phyloP scores from a whole-genome alignment of 1,284 basidiomycete genomes.

The Tetrapyrgos nigripes region DNA sequence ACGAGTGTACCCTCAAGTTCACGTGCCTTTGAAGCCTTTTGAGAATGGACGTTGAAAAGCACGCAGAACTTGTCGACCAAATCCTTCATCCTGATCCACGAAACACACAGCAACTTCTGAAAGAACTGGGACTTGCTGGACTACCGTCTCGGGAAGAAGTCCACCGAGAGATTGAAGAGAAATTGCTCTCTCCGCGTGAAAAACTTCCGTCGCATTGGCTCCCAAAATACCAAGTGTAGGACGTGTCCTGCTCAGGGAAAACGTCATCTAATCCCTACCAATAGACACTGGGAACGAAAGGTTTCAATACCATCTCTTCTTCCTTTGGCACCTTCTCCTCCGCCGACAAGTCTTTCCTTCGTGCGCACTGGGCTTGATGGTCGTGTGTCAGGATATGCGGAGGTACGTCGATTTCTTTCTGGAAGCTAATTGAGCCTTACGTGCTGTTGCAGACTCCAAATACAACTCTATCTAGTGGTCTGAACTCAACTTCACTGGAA shows the following conservation, averaged over 20 bases:
- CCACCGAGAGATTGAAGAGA: constrained; percentile 69
- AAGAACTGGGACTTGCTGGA: constrained; percentile 57
- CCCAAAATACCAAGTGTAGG: constrained; percentile 78
- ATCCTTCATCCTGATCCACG: constrained; percentile 52
- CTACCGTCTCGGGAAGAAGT: constrained; percentile 66
- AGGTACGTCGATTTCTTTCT: constrained; percentile 8
- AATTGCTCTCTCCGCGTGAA: constrained; percentile 69
- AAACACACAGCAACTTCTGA: constrained; percentile 51
- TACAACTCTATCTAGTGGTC: constrained; percentile 57
- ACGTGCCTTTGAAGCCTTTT: background rate
- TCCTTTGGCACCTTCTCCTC: constrained; percentile 68
- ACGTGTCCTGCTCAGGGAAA: constrained; percentile 7
- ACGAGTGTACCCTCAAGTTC: too few relatives aligned
- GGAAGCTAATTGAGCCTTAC: background rate
- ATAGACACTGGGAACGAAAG: constrained; percentile 74
- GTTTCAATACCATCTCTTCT: constrained; percentile 69
- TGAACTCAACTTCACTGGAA: constrained; percentile 84
- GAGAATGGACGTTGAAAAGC: constrained; percentile 37
- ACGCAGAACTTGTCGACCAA: constrained; percentile 47
- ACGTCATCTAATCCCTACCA: constrained; percentile 26
- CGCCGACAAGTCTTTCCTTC: constrained; percentile 82
- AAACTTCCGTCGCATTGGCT: constrained; percentile 74
- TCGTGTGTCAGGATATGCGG: constrained; percentile 76
- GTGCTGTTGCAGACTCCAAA: constrained; percentile 53
- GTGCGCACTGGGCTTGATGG: constrained; percentile 82